These are phyloP conservation scores for Quercus rubra DNA, from an alignment of 306 rosid genomes.

Conservation along the genomic window DNA sequence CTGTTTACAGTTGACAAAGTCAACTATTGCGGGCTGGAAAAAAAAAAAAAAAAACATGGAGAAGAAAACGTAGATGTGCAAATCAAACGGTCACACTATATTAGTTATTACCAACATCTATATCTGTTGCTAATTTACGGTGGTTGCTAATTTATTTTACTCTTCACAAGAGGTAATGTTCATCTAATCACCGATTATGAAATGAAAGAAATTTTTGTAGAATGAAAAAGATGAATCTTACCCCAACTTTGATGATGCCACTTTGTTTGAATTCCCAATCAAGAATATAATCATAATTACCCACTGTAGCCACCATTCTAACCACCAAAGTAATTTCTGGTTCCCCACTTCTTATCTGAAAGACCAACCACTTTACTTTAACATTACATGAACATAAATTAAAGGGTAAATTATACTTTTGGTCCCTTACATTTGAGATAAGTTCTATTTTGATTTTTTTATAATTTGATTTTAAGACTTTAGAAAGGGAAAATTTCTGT, in stretches of 20 bases:
- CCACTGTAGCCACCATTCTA: conserved; percentile 84
- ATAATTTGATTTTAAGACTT: no score
- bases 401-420: no score
- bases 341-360: conserved; percentile 75
- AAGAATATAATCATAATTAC: conserved; percentile 86
- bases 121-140: no score
- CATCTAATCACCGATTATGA: background rate
- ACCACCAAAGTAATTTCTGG: conserved; percentile 64
- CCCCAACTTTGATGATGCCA: conserved; percentile 87
- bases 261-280: conserved; percentile 81
- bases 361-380: background rate
- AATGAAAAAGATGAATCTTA: conserved; percentile 15
- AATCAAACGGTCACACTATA: no score
- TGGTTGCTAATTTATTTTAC: background rate
- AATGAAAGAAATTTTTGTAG: background rate
- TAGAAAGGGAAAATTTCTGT: no score
- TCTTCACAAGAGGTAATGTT: background rate
- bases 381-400: background rate
- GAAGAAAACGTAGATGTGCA: no score
- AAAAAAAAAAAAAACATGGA: no score
- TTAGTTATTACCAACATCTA: no score
- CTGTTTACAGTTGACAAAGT: no score
- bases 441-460: no score
- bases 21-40: no score
- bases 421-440: no score